Conservation (phyloP, 371 early-diverging fungal species). For the Mucor lusitanicus region DNA sequence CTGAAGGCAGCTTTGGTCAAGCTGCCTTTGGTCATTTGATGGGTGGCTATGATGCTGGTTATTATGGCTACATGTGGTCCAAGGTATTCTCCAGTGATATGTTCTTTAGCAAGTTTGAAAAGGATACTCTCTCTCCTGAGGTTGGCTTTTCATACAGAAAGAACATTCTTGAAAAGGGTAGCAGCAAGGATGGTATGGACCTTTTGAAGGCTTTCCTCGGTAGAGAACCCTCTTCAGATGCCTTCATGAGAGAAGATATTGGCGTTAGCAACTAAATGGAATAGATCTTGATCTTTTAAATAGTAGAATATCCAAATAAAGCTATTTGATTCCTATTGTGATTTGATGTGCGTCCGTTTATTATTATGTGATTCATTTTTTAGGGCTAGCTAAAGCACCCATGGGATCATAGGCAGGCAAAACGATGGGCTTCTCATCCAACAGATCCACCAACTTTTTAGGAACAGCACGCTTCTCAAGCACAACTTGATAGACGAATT, state of each 20-base stretch:
- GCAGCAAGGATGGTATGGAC: conserved; percentile 75
- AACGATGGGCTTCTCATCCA: conserved; percentile 64
- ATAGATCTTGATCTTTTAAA: not conserved
- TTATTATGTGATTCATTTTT: not conserved
- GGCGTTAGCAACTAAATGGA: conserved; percentile 24
- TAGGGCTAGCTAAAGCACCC: conserved; percentile 58
- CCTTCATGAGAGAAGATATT: conserved; percentile 67
- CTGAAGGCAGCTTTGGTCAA: conserved; percentile 47
- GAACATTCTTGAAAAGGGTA: conserved; percentile 70
- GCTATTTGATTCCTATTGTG: not conserved
- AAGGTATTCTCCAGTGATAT: conserved; percentile 88
- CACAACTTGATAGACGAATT: conserved; percentile 82
- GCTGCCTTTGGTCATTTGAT: conserved; percentile 72
- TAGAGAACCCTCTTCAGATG: conserved; percentile 78
- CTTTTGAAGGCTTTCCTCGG: conserved; percentile 77
- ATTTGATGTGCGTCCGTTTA: not conserved
- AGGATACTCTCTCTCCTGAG: conserved; percentile 56
- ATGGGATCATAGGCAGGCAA: conserved; percentile 80
- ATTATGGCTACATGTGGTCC: conserved; percentile 73
- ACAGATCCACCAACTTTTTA: conserved; percentile 56
- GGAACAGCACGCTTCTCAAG: conserved; percentile 68
- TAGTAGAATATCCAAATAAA: not conserved
- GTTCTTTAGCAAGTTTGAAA: conserved; percentile 75
- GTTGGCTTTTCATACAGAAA: conserved; percentile 66
- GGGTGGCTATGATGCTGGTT: conserved; percentile 84